Evolutionary conservation across 352 stramenopile species (phyloP), one percentile per base, ranked within the genome.

Genomic region (Blastocystis sp.): DNA sequence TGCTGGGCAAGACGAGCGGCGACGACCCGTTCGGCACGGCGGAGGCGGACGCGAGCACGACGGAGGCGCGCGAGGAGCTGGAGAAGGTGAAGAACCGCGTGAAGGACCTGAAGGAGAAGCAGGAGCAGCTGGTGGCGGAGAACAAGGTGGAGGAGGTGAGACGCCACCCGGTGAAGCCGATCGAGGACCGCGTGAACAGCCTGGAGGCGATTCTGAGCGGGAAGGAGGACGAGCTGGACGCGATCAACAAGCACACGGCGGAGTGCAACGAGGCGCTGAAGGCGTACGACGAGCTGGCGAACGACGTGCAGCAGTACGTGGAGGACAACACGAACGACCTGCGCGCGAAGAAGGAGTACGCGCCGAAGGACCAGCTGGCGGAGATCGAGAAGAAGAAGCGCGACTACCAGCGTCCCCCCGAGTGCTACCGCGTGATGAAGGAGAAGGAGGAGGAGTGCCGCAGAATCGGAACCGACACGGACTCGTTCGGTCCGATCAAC

Each of bases 261-360:
- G 35, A 67, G 71, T 81, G 71, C 59, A 81, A 81, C 59, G 10
- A 45, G 29, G 71, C 71, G 26, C 41, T 81, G 50, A 59, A 81
- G 71, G 71, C 62, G 59, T 81, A 81, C 71, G 71, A 81, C 59
- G 71, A 81, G 29, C 59, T 81, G 71, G 71, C 71, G 31, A 81
- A 81, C 59, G 71, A 59, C 39, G 71, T 81, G 50, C 71, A 81
- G 59, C 39, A 61, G 29, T 81, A 81, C 59, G 71, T 81, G 50
- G 37, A 81, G 71, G 71, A 81, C 59, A 81, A 81, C 59, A 63
- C 71, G 16, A 61, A 81, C 59, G 71, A 81, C 41, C 71, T 81
- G 37, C 71, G 71, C 9, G 71, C 71, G 33, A 81, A 81, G 71
- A 81, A 81, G 71, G 50, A 81, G 24, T 10, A 33, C 24, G 16